phyloP scores from a whole-genome alignment of 73 alveolate species.

The Blepharisma stoltei region DNA sequence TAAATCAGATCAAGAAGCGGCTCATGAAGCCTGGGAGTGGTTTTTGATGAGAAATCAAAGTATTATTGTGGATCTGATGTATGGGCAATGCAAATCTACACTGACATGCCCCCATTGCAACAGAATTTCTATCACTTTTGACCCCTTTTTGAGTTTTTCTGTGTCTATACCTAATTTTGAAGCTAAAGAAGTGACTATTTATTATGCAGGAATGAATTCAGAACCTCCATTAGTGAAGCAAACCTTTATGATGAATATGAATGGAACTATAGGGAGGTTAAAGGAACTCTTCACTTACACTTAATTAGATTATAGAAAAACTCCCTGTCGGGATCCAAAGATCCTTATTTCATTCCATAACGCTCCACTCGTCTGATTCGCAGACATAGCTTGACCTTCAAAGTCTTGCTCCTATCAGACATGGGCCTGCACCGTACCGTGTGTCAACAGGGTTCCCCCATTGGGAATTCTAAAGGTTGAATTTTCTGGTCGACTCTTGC shows the following conservation, averaged over 20 bases:
- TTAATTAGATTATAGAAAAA: too few relatives aligned
- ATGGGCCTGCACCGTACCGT: too few relatives aligned
- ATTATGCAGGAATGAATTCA: conserved; percentile 35
- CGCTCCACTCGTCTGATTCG: too few relatives aligned
- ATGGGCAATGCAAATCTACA: conserved; percentile 92
- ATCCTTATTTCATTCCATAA: too few relatives aligned
- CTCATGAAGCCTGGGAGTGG: conserved; percentile 82
- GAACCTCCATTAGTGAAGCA: conserved; percentile 23
- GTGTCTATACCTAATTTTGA: conserved; percentile 87
- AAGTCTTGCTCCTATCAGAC: too few relatives aligned
- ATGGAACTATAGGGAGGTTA: not conserved
- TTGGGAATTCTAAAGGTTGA: too few relatives aligned
- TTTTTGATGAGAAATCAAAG: conserved; percentile 88
- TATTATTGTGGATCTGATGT: conserved; percentile 87
- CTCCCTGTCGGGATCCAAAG: too few relatives aligned
- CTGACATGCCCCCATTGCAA: conserved; percentile 88
- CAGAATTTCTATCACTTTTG: conserved; percentile 84
- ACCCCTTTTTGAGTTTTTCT: conserved; percentile 87
- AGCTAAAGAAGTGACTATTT: conserved; percentile 31
- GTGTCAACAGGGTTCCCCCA: too few relatives aligned
- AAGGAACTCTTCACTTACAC: too few relatives aligned
- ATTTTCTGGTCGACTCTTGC: too few relatives aligned
- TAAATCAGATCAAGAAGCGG: conserved; percentile 79
- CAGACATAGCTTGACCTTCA: too few relatives aligned
- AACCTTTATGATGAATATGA: not conserved